These are phyloP conservation scores for Diaporthe eres DNA, from an alignment of 2,329 filamentous ascomycete species.

Conservation along the genomic window DNA sequence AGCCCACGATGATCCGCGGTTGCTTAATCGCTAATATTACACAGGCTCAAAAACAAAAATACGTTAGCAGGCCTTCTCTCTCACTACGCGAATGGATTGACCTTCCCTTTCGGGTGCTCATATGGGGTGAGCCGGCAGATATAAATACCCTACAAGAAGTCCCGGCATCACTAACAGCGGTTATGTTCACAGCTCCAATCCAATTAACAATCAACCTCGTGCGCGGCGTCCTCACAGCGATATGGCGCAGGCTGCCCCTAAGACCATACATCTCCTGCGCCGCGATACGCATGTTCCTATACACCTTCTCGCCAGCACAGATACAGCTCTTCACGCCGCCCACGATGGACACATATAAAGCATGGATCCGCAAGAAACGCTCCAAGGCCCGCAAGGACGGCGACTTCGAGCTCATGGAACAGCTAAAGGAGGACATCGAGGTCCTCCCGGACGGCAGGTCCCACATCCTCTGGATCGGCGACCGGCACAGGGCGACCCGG, in stretches of 20 bases:
- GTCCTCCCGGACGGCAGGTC: conserved; percentile 31
- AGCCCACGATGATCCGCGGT: no score
- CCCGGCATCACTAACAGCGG: not conserved
- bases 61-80: not conserved
- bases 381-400: not conserved
- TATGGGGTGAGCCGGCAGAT: conserved; percentile 27
- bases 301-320: conserved; percentile 34
- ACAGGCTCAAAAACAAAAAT: not conserved
- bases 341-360: conserved; percentile 25
- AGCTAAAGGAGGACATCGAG: conserved; percentile 36
- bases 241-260: conserved; percentile 19
- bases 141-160: no score
- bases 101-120: conserved; percentile 17
- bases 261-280: conserved; percentile 26
- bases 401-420: conserved; percentile 32
- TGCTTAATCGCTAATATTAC: not conserved
- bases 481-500: conserved; percentile 30
- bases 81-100: conserved; percentile 6
- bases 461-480: conserved; percentile 39
- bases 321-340: conserved; percentile 35
- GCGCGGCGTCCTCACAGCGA: conserved; percentile 11
- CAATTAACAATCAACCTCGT: conserved; percentile 15
- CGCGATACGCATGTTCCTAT: conserved; percentile 36
- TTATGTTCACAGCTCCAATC: not conserved
- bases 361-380: conserved; percentile 11